Evolutionary conservation across 805 yeast genomes (phyloP), one percentile per base, ranked within the genome.

Genomic region (Candida alai): DNA sequence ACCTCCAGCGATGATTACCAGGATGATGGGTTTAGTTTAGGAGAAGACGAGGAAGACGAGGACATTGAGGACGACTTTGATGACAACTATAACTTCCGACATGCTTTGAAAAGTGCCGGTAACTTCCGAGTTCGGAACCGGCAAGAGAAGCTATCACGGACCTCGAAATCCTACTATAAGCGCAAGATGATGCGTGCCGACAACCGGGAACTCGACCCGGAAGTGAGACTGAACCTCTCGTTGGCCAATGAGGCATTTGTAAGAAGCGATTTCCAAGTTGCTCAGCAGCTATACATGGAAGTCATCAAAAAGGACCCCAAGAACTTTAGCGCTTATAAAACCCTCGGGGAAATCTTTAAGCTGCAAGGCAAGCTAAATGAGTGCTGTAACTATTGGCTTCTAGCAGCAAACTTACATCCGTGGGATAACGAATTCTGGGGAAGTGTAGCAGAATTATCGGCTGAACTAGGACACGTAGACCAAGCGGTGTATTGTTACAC

Each of bases 191-290:
- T 51, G 49, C 37, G 50, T 19, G 49, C 49, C 16, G 37, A 72
- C 16, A 53, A 64, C 24, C 58, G 68, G 32, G 75, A 74, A 16
- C 48, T 78, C 41, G 80, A 80, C 44, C 96, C 89, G 0, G 95
- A 84, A 53, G 84, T 86, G 3, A 68, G 80, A 30, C 63, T 68
- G 24, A 51, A 80, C 35, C 55, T 86, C 15, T 78, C 90, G 7
- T 68, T 70, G 44, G 96, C 95, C 1, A 84, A 86, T 48, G 88
- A 80, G 45, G 84, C 87, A 0, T 88, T 80, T 65, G 95, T 84
- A 1, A 52, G 72, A 19, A 70, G 71, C 31, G 81, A 83, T 47
- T 68, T 74, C 13, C 74, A 70, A 19, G 67, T 61, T 1, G 90
- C 94, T 0, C 71, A 75, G 44, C 60, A 72, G 32, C 52, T 71